phyloP scores from a whole-genome alignment of 805 yeast genomes.

The Sugiyamaella lignohabitans region DNA sequence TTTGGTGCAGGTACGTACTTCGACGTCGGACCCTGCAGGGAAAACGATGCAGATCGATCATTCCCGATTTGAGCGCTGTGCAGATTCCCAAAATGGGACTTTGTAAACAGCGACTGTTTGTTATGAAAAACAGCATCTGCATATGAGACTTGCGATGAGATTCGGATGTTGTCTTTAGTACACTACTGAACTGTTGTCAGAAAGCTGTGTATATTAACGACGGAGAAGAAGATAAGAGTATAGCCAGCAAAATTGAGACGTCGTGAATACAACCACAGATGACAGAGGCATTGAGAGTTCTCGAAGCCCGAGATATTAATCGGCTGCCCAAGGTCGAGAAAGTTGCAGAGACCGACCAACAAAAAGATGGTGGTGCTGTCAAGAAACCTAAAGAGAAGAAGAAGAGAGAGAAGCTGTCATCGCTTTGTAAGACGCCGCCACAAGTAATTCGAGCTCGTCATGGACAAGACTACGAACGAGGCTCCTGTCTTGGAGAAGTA shows the following conservation, averaged over 20 bases:
- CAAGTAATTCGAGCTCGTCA: conserved; percentile 79
- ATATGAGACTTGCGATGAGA: neutral
- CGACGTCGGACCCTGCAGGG: no score
- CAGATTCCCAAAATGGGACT: neutral
- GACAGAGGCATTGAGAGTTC: conserved; percentile 12
- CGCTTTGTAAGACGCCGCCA: conserved; percentile 95
- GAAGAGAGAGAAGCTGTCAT: conserved; percentile 82
- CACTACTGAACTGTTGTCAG: no score
- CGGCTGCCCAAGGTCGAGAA: neutral
- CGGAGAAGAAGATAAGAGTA: no score
- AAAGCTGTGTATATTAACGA: no score
- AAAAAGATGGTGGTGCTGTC: neutral
- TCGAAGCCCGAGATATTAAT: conserved; percentile 14
- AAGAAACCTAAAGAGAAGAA: conserved; percentile 31
- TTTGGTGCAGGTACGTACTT: no score
- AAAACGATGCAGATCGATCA: no score
- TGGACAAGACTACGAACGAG: conserved; percentile 87
- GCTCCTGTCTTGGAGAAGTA: conserved; percentile 76
- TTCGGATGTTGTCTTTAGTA: no score
- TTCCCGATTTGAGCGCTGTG: no score
- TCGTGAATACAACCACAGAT: no score
- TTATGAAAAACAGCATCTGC: neutral
- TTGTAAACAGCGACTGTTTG: neutral
- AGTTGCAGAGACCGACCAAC: neutral
- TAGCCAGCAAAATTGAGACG: no score